Base-by-base conservation (phyloP, 2,329 filamentous ascomycete genomes). In the Byssothecium circinans region DNA sequence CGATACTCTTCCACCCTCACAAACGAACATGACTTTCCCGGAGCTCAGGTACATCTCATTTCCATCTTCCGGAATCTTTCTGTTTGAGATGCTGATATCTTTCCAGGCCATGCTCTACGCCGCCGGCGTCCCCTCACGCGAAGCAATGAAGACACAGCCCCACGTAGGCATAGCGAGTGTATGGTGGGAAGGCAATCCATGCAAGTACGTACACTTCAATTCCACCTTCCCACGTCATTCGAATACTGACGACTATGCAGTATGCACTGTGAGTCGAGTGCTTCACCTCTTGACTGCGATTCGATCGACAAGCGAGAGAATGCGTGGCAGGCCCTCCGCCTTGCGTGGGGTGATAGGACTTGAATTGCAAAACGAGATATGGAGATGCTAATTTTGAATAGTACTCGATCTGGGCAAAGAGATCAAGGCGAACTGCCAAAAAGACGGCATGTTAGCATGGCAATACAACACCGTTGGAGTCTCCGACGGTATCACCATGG, bases 401-500 rank as follows among this genome's bases (percentile, higher is more conserved):
- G 29, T 99, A 53, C 81, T 99, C 74, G 89, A 95, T 66, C 83
- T 99, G 52, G 95, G 89, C 68, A 80, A 87, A 71, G 77, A 86
- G 56, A 87, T 96, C 57, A 85, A 83, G 60, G 81, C 87, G 67
- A 83, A 85, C 53, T 86, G 89, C 25, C 75, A 85, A 60, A 78
- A 87, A 63, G 88, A 91, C 23, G 89, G 90, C 18, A 80, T 99
- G 52, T 81, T 95, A 51, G 90, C 91, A 54, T 95, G 95, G 80
- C 91, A 96, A 72, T 99, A 99, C 83, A 99, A 99, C 80, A 99
- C 95, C 51, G 89, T 99, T 66, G 94, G 94, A 66, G 95, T 99
- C 58, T 96, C 90, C 56, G 94, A 99, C 71, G 94, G 85, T 49
- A 99, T 99, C 64, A 96, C 90, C 62, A 99, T 99, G 94, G 94